Evolutionary conservation across 768 basidiomycete species (phyloP).

Genomic region (Tulasnella sp.): DNA sequence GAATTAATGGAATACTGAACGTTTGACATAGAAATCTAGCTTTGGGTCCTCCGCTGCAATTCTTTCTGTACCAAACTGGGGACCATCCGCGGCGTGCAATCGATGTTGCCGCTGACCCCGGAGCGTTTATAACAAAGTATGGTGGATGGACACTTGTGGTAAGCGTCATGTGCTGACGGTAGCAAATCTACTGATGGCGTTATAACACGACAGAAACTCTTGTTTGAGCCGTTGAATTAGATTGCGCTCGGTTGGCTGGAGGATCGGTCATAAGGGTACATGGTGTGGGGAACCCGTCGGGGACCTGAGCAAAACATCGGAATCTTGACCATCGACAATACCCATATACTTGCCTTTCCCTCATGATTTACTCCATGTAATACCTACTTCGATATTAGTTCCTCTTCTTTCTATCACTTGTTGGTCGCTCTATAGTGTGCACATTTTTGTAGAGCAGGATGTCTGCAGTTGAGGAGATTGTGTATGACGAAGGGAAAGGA

Average conservation of each 20-base stretch:
- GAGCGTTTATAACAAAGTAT: background rate
- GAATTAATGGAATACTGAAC: too few relatives aligned
- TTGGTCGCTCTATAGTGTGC: background rate
- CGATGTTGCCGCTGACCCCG: background rate
- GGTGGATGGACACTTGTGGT: background rate
- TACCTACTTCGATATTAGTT: background rate
- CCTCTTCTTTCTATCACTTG: background rate
- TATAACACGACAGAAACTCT: too few relatives aligned
- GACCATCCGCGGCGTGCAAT: background rate
- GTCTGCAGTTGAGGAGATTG: background rate
- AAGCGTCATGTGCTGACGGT: too few relatives aligned
- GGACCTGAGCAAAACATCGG: background rate
- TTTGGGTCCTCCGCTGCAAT: background rate
- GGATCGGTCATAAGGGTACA: background rate
- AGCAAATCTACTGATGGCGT: too few relatives aligned
- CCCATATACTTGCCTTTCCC: background rate
- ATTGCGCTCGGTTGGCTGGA: too few relatives aligned
- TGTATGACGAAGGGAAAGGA: background rate
- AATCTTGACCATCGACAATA: background rate
- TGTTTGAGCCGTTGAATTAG: too few relatives aligned
- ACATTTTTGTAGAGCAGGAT: background rate
- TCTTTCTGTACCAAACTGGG: background rate
- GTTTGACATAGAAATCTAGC: too few relatives aligned
- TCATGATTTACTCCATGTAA: background rate
- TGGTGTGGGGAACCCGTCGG: background rate